phyloP scores from a whole-genome alignment of 2,329 filamentous ascomycete species.

The Capronia coronata region DNA sequence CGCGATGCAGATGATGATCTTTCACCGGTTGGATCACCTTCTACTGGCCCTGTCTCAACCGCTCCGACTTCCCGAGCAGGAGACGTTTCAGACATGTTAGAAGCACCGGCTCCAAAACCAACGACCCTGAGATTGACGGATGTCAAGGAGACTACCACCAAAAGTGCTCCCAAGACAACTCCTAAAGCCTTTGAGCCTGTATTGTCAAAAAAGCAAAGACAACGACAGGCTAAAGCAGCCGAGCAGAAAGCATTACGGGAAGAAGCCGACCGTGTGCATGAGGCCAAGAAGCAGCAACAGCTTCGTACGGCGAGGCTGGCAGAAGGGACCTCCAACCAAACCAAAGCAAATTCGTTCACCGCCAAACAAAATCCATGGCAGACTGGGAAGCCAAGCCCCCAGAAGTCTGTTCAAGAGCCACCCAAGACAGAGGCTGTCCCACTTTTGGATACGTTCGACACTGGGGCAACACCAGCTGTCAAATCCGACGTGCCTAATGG shows the following conservation, averaged over 20 bases:
- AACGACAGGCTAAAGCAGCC: slow-evolving; percentile 85
- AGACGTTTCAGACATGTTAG: slow-evolving; percentile 88
- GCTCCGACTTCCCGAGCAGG: slow-evolving; percentile 51
- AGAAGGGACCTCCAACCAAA: slow-evolving; percentile 76
- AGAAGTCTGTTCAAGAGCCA: slow-evolving; percentile 8
- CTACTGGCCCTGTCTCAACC: slow-evolving; percentile 32
- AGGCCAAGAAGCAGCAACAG: slow-evolving; percentile 72
- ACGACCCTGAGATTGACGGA: slow-evolving; percentile 73
- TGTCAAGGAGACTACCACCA: slow-evolving; percentile 47
- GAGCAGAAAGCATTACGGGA: slow-evolving; percentile 67
- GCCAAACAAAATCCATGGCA: slow-evolving; percentile 52
- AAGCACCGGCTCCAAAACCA: slow-evolving; percentile 60
- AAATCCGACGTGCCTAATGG: slow-evolving; percentile 5
- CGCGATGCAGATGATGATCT: slow-evolving; percentile 72
- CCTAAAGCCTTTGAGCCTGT: slow-evolving; percentile 56
- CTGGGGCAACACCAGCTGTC: slow-evolving; percentile 2
- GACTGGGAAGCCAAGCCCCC: slow-evolving; percentile 30
- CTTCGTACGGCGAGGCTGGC: slow-evolving; percentile 72
- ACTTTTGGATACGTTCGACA: slow-evolving; percentile 42
- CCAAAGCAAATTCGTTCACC: slow-evolving; percentile 54
- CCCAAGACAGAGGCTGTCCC: slow-evolving; percentile 27
- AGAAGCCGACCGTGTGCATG: slow-evolving; percentile 71
- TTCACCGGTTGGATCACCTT: slow-evolving; percentile 62
- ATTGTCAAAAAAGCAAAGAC: slow-evolving; percentile 91
- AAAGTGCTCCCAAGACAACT: slow-evolving; percentile 57